A percentile compares a stretch with the other conserved stretches of the same genome.
phyloP scores from a whole-genome alignment of 2,329 filamentous ascomycete genomes.

The Neonectria sp. region DNA sequence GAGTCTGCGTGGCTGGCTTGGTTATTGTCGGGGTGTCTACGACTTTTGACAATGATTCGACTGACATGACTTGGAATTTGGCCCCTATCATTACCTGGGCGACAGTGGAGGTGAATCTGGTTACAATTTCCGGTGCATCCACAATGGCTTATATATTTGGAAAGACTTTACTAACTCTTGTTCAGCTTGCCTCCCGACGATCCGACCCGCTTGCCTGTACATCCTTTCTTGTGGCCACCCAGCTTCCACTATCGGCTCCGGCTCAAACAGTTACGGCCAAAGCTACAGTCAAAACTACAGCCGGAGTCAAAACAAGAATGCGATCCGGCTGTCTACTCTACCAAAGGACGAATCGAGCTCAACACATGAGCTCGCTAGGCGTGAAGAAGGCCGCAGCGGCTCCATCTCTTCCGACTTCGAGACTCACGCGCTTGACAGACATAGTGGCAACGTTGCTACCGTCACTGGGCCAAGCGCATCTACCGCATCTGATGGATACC shows the following conservation, averaged over 20 bases:
- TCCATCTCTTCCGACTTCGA: conserved; percentile 38
- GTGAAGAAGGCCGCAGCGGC: conserved; percentile 1
- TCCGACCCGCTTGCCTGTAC: conserved; percentile 40
- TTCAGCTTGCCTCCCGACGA: conserved; percentile 40
- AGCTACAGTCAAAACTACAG: conserved; percentile 21
- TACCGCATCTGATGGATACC: not conserved
- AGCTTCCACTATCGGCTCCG: conserved; percentile 30
- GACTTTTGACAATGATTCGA: conserved; percentile 26
- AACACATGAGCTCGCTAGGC: conserved; percentile 41
- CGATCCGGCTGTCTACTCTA: conserved; percentile 35
- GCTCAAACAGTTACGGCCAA: conserved; percentile 35
- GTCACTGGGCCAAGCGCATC: conserved; percentile 30
- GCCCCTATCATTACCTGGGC: conserved; percentile 43
- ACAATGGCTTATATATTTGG: not conserved
- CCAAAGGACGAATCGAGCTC: conserved; percentile 43
- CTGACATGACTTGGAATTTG: conserved; percentile 44
- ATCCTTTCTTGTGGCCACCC: conserved; percentile 38
- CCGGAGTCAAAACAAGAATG: conserved; percentile 41
- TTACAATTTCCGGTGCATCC: conserved; percentile 41
- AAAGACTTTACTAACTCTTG: accelerated
- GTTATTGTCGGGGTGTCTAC: conserved; percentile 40
- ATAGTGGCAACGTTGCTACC: conserved; percentile 30
- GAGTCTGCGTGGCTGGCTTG: conserved; percentile 39
- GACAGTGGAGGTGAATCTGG: conserved; percentile 44
- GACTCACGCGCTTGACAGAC: conserved; percentile 38